These are phyloP conservation scores for Erysimum cheiri DNA, from an alignment of 441 rosid genomes.

Conservation along the genomic window DNA sequence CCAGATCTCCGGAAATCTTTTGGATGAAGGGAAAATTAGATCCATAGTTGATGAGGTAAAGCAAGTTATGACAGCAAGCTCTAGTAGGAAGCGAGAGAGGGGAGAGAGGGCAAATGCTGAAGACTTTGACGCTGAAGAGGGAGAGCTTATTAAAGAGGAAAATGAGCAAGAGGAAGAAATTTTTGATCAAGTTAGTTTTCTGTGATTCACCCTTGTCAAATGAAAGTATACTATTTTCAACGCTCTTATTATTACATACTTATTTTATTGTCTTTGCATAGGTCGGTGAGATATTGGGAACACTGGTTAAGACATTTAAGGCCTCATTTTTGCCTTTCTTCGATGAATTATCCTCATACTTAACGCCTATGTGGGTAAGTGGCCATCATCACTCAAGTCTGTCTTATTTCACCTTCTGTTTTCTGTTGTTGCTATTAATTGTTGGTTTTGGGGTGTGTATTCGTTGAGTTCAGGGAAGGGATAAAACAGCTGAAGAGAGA, in stretches of 20 bases:
- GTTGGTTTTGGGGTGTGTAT: slow-evolving; percentile 18
- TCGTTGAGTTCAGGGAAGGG: slow-evolving; percentile 73
- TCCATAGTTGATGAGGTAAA: slow-evolving; percentile 93
- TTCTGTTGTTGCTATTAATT: slow-evolving; percentile 24
- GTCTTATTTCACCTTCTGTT: not conserved
- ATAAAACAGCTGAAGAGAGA: slow-evolving; percentile 98
- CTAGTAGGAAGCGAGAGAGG: slow-evolving; percentile 91
- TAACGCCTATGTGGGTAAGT: slow-evolving; percentile 99
- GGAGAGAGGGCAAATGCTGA: slow-evolving; percentile 96
- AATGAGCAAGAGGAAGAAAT: slow-evolving; percentile 99
- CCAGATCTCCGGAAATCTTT: slow-evolving; percentile 83
- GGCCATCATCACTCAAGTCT: slow-evolving; percentile 22
- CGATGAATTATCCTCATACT: slow-evolving; percentile 90
- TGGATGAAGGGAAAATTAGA: slow-evolving; percentile 90
- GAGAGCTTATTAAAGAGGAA: slow-evolving; percentile 96
- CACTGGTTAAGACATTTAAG: slow-evolving; percentile 94
- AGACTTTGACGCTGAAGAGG: slow-evolving; percentile 99
- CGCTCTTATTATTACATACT: not conserved
- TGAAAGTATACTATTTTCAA: slow-evolving; percentile 5
- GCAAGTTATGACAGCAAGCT: slow-evolving; percentile 95
- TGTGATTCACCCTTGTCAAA: slow-evolving; percentile 15
- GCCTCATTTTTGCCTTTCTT: slow-evolving; percentile 93
- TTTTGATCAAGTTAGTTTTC: slow-evolving; percentile 89
- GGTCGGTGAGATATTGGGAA: slow-evolving; percentile 99
- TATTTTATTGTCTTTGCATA: slow-evolving; percentile 1